Base-by-base conservation (phyloP, 768 basidiomycete genomes). In the Termitomyces sp. region DNA sequence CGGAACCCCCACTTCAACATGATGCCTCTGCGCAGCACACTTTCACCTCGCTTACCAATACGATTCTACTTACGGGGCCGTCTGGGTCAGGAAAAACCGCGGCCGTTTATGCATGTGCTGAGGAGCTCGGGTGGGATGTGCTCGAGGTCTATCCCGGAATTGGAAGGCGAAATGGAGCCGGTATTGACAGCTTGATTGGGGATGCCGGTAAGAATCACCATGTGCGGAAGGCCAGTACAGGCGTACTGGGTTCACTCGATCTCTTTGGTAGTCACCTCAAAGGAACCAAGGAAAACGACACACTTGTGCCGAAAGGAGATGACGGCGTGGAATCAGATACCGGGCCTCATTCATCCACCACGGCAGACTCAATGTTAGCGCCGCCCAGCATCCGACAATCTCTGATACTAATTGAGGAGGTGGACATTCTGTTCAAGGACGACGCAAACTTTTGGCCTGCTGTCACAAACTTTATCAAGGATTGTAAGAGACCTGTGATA, bases 91-190 rank as follows among this genome's bases (percentile, higher is more conserved):
- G 97, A 33, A 99, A 99, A 75, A 95, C 94, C 5, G 87, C 93
- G 1, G 83, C 93, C 22, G 89, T 97, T 2, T 95, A 97, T 72
- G 95, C 96, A 0, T 95, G 94, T 67, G 93, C 95, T 5, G 84
- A 87, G 54, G 96, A 99, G 72, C 79, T 99, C 34, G 93, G 88
- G 14, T 99, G 93, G 92, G 92, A 95, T 50, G 85, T 98, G 13
- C 97, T 98, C 67, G 97, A 99, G 70, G 94, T 98, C 13, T 90
- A 95, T 73, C 92, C 97, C 26, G 97, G 97, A 3, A 87, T 95
- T 52, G 95, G 95, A n/a, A 90, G 84, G 66, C 84, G 97, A 36
- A 90, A 84, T 59, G 91, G 90, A 6, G 77, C 85, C 26, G 91
- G 85, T 64, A 75, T 99, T 62, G 85, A 88, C 56, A 79, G 81